Evolutionary conservation across 495 filamentous ascomycete species (phyloP).

Genomic region (Aspergillus steynii): DNA sequence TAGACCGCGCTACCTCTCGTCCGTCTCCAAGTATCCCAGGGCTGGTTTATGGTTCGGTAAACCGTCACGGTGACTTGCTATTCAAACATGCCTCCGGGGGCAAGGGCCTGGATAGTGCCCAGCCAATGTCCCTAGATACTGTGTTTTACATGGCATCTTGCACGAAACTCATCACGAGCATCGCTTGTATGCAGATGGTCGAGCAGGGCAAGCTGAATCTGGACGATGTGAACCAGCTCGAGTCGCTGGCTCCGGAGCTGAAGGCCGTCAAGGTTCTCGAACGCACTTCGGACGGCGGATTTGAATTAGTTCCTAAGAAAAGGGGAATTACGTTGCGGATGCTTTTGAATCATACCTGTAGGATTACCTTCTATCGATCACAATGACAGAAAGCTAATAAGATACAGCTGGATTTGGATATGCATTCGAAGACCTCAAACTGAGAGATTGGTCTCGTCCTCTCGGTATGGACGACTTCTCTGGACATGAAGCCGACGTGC

Average conservation of each 20-base stretch:
- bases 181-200: conserved; percentile 63
- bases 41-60: conserved; percentile 8
- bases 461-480: conserved; percentile 57
- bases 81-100: conserved; percentile 50
- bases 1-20: not conserved
- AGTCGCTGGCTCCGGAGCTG: conserved; percentile 52
- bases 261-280: conserved; percentile 46
- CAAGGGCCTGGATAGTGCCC: conserved; percentile 33
- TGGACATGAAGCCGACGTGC: conserved; percentile 36
- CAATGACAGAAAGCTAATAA: not conserved
- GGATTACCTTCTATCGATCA: not conserved
- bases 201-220: conserved; percentile 54
- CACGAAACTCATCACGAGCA: conserved; percentile 54
- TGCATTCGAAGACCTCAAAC: conserved; percentile 53
- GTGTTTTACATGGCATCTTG: conserved; percentile 63
- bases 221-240: conserved; percentile 50
- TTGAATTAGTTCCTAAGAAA: conserved; percentile 48
- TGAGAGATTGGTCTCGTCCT: conserved; percentile 46
- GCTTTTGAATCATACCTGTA: conserved; percentile 59
- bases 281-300: conserved; percentile 34
- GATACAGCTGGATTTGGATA: conserved; percentile 50
- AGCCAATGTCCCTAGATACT: conserved; percentile 51
- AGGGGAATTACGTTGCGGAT: conserved; percentile 60
- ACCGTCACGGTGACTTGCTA: conserved; percentile 42
- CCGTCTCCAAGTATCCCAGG: conserved; percentile 4